These are phyloP conservation scores for Alternaria triticina DNA, from an alignment of 2,329 filamentous ascomycete genomes.

Conservation along the genomic window DNA sequence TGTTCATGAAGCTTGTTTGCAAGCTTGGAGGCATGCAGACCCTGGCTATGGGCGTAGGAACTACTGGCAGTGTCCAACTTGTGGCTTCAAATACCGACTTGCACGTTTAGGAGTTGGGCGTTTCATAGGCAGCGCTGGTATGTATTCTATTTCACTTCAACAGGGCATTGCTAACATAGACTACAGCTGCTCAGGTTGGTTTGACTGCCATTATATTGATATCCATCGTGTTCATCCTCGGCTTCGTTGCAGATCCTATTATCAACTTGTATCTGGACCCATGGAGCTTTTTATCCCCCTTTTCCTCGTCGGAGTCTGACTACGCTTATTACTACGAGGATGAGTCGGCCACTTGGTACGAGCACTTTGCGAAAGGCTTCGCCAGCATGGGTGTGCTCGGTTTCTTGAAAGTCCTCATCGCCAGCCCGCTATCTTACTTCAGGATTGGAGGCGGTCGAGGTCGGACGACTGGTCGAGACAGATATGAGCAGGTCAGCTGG, in stretches of 20 bases:
- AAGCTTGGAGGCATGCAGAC: constrained; percentile 79
- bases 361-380: constrained; percentile 88
- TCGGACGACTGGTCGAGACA: constrained; percentile 73
- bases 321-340: constrained; percentile 42
- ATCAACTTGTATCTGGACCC: constrained; percentile 89
- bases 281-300: constrained; percentile 50
- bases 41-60: constrained; percentile 69
- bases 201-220: constrained; percentile 77
- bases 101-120: constrained; percentile 77
- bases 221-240: constrained; percentile 77
- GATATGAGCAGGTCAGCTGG: constrained; percentile 80
- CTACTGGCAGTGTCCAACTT: constrained; percentile 88
- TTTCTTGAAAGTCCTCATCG: constrained; percentile 79
- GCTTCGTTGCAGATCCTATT: constrained; percentile 91
- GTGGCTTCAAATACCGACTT: constrained; percentile 81
- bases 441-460: constrained; percentile 66
- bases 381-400: constrained; percentile 88
- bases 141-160: constrained; percentile 15
- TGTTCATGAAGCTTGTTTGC: constrained; percentile 89
- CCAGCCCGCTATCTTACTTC: constrained; percentile 77
- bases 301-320: constrained; percentile 24
- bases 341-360: constrained; percentile 67
- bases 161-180: constrained; percentile 17
- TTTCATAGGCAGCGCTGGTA: constrained; percentile 59
- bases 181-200: constrained; percentile 64